phyloP scores from a whole-genome alignment of 805 yeast genomes.

The Cyberlindnera lachancei region DNA sequence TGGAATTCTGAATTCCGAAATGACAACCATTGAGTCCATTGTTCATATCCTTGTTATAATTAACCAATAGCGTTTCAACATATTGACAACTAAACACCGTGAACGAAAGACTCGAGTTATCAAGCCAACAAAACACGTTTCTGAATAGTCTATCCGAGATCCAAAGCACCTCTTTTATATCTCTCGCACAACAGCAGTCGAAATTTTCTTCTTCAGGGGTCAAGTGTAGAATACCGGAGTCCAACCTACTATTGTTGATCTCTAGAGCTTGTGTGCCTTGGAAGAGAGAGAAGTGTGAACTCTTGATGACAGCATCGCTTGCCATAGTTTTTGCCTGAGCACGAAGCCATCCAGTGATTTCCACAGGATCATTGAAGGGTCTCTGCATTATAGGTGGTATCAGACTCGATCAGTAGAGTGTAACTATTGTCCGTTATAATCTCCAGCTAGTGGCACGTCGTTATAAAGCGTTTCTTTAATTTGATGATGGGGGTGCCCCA shows the following conservation, averaged over 20 bases:
- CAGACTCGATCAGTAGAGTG: no score
- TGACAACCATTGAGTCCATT: conserved; percentile 8
- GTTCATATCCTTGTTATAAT: conserved; percentile 25
- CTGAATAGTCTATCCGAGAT: conserved; percentile 48
- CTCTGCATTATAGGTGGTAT: no score
- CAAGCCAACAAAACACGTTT: conserved; percentile 64
- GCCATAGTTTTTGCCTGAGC: conserved; percentile 30
- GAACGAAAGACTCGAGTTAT: conserved; percentile 66
- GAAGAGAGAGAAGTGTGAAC: conserved; percentile 54
- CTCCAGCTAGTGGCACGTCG: no score
- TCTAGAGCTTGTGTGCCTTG: conserved; percentile 90
- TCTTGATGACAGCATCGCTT: conserved; percentile 52
- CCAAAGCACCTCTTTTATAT: conserved; percentile 36
- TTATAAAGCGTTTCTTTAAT: no score
- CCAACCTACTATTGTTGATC: conserved; percentile 61
- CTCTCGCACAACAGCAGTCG: conserved; percentile 33
- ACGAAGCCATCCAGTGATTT: conserved; percentile 50
- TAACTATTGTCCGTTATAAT: no score
- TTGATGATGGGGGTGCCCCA: no score
- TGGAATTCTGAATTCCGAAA: conserved; percentile 1
- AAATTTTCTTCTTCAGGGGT: conserved; percentile 37
- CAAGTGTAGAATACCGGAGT: conserved; percentile 61
- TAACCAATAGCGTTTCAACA: conserved; percentile 49
- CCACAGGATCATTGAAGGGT: no score
- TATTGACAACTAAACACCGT: conserved; percentile 71